Evolutionary conservation across 768 basidiomycete species (phyloP).

Genomic region (Cyclocybe cylindracea): DNA sequence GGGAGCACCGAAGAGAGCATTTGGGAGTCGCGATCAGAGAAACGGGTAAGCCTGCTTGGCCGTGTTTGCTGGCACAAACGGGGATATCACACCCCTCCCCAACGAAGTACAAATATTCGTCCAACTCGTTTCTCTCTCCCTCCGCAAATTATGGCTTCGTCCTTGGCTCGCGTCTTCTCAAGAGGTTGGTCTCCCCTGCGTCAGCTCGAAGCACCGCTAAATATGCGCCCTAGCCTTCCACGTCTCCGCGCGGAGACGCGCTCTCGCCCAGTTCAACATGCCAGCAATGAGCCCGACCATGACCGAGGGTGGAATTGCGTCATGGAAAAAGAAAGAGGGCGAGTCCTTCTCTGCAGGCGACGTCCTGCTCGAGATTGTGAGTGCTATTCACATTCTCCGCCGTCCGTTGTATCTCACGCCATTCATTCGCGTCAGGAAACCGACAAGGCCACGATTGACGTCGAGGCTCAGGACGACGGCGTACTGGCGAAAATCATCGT

Average conservation of each 20-base stretch:
- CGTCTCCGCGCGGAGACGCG: conserved; percentile 75
- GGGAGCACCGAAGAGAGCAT: conserved; percentile 53
- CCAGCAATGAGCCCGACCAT: conserved; percentile 99
- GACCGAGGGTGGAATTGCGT: conserved; percentile 98
- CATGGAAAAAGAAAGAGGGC: conserved; percentile 97
- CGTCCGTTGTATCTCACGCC: conserved; percentile 11
- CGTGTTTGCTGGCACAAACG: conserved; percentile 29
- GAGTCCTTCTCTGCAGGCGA: conserved; percentile 88
- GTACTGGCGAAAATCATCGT: conserved; percentile 96
- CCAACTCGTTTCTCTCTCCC: conserved; percentile 11
- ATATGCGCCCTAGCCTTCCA: conserved; percentile 65
- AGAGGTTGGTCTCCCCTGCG: conserved; percentile 50
- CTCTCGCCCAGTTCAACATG: conserved; percentile 89
- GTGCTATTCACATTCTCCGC: conserved; percentile 24
- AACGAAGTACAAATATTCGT: conserved; percentile 18
- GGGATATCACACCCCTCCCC: conserved; percentile 16
- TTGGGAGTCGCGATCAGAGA: conserved; percentile 1
- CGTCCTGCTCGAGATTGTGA: conserved; percentile 92
- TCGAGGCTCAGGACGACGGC: conserved; percentile 98
- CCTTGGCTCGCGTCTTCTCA: conserved; percentile 63
- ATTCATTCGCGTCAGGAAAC: conserved; percentile 71
- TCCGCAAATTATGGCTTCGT: conserved; percentile 51
- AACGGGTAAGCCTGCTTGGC: conserved; percentile 24
- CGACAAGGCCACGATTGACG: conserved; percentile 99
- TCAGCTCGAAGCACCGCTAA: neutral